Percentiles rank a stretch among this genome's conserved stretches.
These are phyloP conservation scores for Coemansia sp. DNA, from an alignment of 192 early-diverging fungal species.

Conservation along the genomic window DNA sequence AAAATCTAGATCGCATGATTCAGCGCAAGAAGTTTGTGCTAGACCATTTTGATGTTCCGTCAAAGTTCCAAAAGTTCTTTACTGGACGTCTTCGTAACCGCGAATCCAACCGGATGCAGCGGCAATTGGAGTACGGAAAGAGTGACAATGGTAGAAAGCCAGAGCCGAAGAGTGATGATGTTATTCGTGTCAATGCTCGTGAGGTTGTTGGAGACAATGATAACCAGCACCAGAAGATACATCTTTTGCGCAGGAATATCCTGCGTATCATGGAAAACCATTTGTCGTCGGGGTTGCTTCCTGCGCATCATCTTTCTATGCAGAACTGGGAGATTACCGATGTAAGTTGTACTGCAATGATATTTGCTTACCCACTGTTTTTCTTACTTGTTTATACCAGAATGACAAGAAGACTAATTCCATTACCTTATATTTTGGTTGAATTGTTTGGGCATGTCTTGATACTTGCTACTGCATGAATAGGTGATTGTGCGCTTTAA, in stretches of 20 bases:
- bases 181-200: slow-evolving; percentile 25
- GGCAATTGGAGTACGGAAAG: slow-evolving; percentile 17
- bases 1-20: slow-evolving; percentile 30
- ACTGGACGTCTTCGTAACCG: slow-evolving; percentile 53
- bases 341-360: slow-evolving; percentile 15
- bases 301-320: slow-evolving; percentile 44
- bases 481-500: slow-evolving; percentile 51
- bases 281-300: slow-evolving; percentile 29
- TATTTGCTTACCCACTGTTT: not conserved
- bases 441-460: too few species aligned
- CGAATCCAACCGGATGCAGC: slow-evolving; percentile 31
- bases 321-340: slow-evolving; percentile 54
- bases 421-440: too few species aligned
- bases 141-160: not conserved
- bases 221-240: slow-evolving; percentile 26
- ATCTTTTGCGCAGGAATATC: slow-evolving; percentile 34
- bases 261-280: slow-evolving; percentile 49
- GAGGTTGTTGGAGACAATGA: slow-evolving; percentile 27
- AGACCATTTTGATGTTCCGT: slow-evolving; percentile 47
- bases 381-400: too few species aligned
- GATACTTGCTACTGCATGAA: too few species aligned
- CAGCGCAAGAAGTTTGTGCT: slow-evolving; percentile 45
- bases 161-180: not conserved
- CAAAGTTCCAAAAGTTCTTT: slow-evolving; percentile 51
- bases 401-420: too few species aligned